Percentiles rank a stretch among this genome's conserved stretches.
Conservation (phyloP, 352 stramenopile species). For the Globisporangium barbulae region DNA sequence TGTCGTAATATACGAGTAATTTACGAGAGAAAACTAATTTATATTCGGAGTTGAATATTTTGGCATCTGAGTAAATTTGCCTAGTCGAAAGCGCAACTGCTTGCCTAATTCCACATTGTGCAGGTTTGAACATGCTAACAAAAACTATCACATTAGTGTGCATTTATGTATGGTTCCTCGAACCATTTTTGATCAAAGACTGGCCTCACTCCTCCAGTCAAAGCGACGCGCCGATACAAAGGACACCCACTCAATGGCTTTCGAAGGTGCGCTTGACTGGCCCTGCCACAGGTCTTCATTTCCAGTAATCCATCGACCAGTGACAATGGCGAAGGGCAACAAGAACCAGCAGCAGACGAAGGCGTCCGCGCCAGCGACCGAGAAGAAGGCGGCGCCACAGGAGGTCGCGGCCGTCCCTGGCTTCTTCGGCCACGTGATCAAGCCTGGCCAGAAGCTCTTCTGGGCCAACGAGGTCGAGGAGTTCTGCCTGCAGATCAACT, state of each 20-base stretch:
- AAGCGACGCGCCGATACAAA: neutral
- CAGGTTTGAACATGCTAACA: no score
- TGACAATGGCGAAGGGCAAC: slow-evolving; percentile 8
- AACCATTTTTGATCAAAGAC: neutral
- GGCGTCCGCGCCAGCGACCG: neutral
- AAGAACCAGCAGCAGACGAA: slow-evolving; percentile 11
- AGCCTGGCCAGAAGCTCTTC: slow-evolving; percentile 58
- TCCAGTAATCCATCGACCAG: neutral
- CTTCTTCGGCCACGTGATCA: slow-evolving; percentile 76
- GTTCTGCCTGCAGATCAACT: slow-evolving; percentile 75
- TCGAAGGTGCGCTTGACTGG: neutral
- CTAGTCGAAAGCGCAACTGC: no score
- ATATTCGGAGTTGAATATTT: no score
- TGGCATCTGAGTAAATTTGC: no score
- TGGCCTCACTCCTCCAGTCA: slow-evolving; percentile 1
- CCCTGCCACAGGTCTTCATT: neutral
- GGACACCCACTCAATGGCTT: neutral
- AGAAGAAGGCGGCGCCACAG: slow-evolving; percentile 11
- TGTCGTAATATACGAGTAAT: no score
- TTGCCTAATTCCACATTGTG: no score
- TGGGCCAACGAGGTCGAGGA: slow-evolving; percentile 75
- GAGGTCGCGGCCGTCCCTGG: slow-evolving; percentile 60
- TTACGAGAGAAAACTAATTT: no score
- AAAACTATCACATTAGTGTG: no score
- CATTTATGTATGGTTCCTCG: slow-evolving; percentile 11